These are phyloP conservation scores for Dictyostelium discoideum DNA, from an alignment of 78 protist genomes.

Conservation along the genomic window dicty_2.7 NC_007090.3:3907001-3907500, in stretches of 20 bases:
- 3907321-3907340: too few relatives aligned
- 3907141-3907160: background rate
- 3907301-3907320: background rate
- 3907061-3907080: slow-evolving; percentile 37
- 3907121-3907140: background rate
- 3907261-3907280: slow-evolving; percentile 61
- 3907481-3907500: background rate
- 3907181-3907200: slow-evolving; percentile 81
- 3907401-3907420: slow-evolving; percentile 23
- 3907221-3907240: background rate
- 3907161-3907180: background rate
- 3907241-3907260: slow-evolving; percentile 52
- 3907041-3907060: slow-evolving; percentile 56
- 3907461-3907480: background rate
- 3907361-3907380: too few relatives aligned
- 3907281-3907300: slow-evolving; percentile 23
- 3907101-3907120: background rate
- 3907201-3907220: slow-evolving; percentile 39
- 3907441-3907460: background rate
- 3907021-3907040: slow-evolving; percentile 55
- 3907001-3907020: slow-evolving; percentile 40
- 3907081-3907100: background rate
- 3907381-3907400: slow-evolving; percentile 72
- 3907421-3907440: background rate
- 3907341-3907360: too few relatives aligned